Base-by-base conservation (phyloP, 2,329 filamentous ascomycete species). In the Plectosphaerella cucumerina region DNA sequence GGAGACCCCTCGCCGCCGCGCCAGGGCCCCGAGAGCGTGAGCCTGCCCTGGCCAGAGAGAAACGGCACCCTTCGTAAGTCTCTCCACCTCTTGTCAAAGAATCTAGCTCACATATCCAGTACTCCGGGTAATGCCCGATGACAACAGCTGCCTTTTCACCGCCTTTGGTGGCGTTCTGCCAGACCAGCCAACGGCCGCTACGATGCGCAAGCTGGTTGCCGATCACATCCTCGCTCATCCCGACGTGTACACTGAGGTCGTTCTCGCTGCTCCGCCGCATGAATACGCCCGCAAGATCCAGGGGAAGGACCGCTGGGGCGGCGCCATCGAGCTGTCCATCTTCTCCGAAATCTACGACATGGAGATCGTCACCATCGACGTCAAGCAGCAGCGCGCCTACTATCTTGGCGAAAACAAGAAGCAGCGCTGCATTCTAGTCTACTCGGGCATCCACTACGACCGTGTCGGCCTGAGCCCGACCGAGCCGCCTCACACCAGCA, bases 401-500 rank as follows among this genome's bases (percentile, higher is more conserved):
- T 81, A 81, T 5, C 95, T 93, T 70, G 95, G 95, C 57, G 89
- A 94, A 63, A 83, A 84, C 1, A 81, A 81, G 49, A 67, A 73
- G 33, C 81, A 78, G 39, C 79, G 90, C 6, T 92, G 89, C 62
- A 84, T 96, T 22, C 74, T 97, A 21, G 85, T 96, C 1, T 97
- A 96, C 69, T 93, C 88, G 0, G 91, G 91, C 3, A 94, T 97
- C 47, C 92, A 97, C 66, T 97, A 97, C 70, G 93, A 97, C 68
- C 86, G 89, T 6, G 86, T 97, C 53, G 90, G 89, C 1, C 82
- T 96, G 57, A 85, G 84, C 17, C 82, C 80, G 37, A 84, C 76
- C 20, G 79, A 76, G 56, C 77, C 70, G 57, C 82, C 81, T 4
- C 75, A 76, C 58, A 76, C 73, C 43, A 76, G 73, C 52, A 71